Evolutionary conservation across 345 rosid genomes (phyloP).

Genomic region (Hevea brasiliensis): DNA sequence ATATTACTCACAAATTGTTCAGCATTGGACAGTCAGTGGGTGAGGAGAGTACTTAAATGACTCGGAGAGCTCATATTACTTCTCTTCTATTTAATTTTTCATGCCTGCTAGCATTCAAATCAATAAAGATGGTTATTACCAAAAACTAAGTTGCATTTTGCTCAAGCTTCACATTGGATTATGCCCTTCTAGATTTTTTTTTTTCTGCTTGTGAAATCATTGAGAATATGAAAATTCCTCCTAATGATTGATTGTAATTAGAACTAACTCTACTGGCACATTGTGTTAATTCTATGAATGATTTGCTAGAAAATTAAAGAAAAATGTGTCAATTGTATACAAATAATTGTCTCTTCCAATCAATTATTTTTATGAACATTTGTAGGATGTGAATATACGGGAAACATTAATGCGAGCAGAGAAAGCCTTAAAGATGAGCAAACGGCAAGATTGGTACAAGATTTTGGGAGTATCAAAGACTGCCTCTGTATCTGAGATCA

Average conservation of each 20-base stretch:
- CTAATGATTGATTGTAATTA: neutral
- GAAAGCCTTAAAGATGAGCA: constrained; percentile 95
- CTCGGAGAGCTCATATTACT: neutral
- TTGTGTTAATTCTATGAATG: neutral
- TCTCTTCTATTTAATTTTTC: neutral
- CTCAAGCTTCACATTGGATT: neutral
- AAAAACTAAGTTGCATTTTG: neutral
- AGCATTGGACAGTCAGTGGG: neutral
- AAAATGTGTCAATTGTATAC: neutral
- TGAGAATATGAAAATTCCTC: neutral
- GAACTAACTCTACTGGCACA: neutral
- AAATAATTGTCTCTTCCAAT: neutral
- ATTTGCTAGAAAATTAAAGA: neutral
- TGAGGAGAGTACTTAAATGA: neutral
- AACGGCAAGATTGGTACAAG: constrained; percentile 96
- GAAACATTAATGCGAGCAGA: constrained; percentile 86
- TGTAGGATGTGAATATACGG: constrained; percentile 77
- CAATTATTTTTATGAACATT: neutral
- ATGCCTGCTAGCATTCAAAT: neutral
- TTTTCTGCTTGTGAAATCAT: too few species aligned
- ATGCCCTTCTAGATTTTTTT: neutral
- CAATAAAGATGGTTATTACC: neutral
- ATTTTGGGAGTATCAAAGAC: constrained; percentile 81
- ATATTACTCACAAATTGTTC: neutral
- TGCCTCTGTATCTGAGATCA: constrained; percentile 79